Conservation (phyloP, 2,329 filamentous ascomycete species). For the Colletotrichum neosansevieriae region DNA sequence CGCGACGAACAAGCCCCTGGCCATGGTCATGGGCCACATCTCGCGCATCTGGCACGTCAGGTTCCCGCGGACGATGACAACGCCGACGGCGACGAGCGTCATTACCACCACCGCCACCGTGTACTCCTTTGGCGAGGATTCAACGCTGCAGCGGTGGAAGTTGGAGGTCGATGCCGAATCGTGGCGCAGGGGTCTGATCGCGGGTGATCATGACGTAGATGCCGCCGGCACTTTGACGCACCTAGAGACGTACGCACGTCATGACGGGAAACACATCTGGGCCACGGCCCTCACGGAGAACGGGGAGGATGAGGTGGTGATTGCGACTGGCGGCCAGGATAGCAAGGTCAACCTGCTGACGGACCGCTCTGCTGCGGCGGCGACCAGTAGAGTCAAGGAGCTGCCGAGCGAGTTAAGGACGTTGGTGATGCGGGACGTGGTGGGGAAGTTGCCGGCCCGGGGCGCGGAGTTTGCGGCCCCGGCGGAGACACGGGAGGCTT, state of each 20-base stretch:
- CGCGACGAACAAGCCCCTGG: constrained; percentile 62
- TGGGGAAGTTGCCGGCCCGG: constrained; percentile 41
- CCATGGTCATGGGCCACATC: constrained; percentile 84
- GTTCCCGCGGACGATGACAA: constrained; percentile 62
- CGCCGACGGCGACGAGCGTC: constrained; percentile 31
- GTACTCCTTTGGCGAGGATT: constrained; percentile 88
- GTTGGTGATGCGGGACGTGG: constrained; percentile 51
- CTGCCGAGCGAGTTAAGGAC: constrained; percentile 40
- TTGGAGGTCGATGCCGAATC: constrained; percentile 54
- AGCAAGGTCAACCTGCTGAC: constrained; percentile 70
- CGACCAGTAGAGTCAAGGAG: not conserved
- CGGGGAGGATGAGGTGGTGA: constrained; percentile 51
- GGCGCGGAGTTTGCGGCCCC: constrained; percentile 47
- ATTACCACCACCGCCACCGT: constrained; percentile 57
- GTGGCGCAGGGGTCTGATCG: constrained; percentile 28
- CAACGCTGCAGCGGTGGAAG: constrained; percentile 80
- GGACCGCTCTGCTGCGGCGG: constrained; percentile 35
- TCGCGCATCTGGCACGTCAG: constrained; percentile 91
- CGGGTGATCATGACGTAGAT: constrained; percentile 23
- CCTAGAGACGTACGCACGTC: constrained; percentile 69
- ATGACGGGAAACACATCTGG: constrained; percentile 94
- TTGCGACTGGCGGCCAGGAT: constrained; percentile 89
- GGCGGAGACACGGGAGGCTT: constrained; percentile 53
- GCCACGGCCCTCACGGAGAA: constrained; percentile 64
- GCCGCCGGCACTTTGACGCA: constrained; percentile 59